Percentiles rank a stretch among this genome's conserved stretches.
Conservation (phyloP, 352 stramenopile genomes). For the Globisporangium carolinianum region DNA sequence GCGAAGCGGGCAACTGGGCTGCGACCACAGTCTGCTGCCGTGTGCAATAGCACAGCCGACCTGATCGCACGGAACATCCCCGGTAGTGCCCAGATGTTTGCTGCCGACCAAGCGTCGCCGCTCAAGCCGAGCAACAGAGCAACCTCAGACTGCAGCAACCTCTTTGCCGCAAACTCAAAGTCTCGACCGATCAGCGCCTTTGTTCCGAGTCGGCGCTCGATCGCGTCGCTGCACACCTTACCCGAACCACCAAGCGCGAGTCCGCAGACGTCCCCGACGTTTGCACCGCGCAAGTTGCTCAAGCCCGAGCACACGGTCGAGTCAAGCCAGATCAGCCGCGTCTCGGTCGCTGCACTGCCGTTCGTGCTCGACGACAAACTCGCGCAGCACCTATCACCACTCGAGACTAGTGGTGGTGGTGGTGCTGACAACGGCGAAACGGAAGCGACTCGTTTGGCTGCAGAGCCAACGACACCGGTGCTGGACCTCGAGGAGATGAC, state of each 20-base stretch:
- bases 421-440: no score
- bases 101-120: not conserved
- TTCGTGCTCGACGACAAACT: conserved; percentile 21
- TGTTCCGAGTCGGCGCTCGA: conserved; percentile 9
- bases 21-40: conserved; percentile 37
- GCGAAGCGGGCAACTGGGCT: not conserved
- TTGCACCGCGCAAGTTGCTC: conserved; percentile 3
- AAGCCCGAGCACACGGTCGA: not conserved
- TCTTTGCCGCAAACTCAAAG: not conserved
- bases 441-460: conserved; percentile 1
- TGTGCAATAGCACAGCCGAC: conserved; percentile 36
- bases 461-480: conserved; percentile 3
- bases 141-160: no score
- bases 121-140: not conserved
- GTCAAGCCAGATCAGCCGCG: conserved; percentile 7
- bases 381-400: not conserved
- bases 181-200: conserved; percentile 31
- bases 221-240: not conserved
- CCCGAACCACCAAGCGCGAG: not conserved
- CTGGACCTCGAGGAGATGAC: conserved; percentile 54
- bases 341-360: conserved; percentile 16
- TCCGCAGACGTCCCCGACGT: not conserved
- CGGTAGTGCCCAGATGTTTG: no score
- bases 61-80: no score
- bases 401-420: no score